Evolutionary conservation across 441 rosid species (phyloP), one percentile per base, ranked within the genome.

Genomic region (Populus hybrid): DNA sequence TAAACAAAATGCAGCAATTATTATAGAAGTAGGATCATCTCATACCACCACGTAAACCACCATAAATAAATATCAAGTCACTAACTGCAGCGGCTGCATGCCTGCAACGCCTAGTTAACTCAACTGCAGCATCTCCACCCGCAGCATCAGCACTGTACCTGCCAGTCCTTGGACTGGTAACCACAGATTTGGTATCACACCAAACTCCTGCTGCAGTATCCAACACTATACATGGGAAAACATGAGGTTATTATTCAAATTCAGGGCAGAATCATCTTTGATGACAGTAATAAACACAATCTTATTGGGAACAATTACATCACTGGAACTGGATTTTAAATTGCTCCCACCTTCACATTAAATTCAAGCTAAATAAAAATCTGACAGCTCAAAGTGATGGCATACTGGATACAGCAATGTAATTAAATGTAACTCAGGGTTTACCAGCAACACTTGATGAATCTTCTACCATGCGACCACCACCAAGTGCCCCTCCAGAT

Each of bases 141-240:
- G 99, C 97, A 81, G 97, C 98, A 88, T 92, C 98, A 65, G 98
- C 98, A 84, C 98, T 91, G 81, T 88, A 94, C 83, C 93, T 89
- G 68, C 97, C 98, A 75, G 98, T 94, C 79, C 98, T 89, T 53
- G 98, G 98, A 88, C 90, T 94, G 68, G 97, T 94, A 75, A 96
- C 97, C 77, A 96, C 98, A 82, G 98, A 94, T 83, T 93, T 94
- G 59, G 97, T 94, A 86, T 96, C 98, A 85, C 99, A 96, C 99
- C 99, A 96, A 76, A 96, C 98, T 77, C 99, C 99, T 12, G 99
- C 99, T 73, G 99, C 99, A 75, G 99, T 96, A 89, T 96, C 99
- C 94, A 96, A 87, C 63, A 96, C 99, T 96, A 81, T 29, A 81
- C 79, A 84, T 72, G 79, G 73, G 31, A 67, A 81, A 82, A 77